Percentiles rank a stretch among this genome's conserved stretches.
Evolutionary conservation across 1,139 yeast species (phyloP).

Genomic region (Yamadazyma aaseri): DNA sequence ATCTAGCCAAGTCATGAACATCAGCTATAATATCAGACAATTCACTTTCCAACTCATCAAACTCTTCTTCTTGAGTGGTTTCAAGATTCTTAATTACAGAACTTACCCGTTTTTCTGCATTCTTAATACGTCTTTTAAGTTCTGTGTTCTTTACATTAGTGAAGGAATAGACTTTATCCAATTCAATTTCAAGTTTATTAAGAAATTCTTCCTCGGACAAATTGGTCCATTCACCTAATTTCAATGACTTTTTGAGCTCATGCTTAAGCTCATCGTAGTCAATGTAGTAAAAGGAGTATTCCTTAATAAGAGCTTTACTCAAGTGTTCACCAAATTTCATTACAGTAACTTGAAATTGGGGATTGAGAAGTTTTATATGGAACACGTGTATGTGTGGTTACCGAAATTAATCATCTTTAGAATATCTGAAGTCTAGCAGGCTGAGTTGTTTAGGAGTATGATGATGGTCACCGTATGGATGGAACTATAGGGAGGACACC

Average conservation of each 20-base stretch:
- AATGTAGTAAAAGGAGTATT: constrained; percentile 86
- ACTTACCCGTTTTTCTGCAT: constrained; percentile 67
- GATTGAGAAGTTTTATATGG: not conserved
- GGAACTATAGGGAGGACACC: no score
- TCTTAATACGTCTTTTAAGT: constrained; percentile 77
- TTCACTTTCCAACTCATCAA: constrained; percentile 88
- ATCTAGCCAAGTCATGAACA: constrained; percentile 94
- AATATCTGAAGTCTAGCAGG: no score
- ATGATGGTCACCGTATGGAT: no score
- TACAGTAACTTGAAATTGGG: constrained; percentile 1
- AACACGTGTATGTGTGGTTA: no score
- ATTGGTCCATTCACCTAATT: constrained; percentile 68
- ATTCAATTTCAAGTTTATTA: constrained; percentile 68
- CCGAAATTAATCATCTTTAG: no score
- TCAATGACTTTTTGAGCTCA: constrained; percentile 66
- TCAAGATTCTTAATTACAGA: constrained; percentile 48
- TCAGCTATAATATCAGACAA: constrained; percentile 92
- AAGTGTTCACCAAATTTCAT: constrained; percentile 82
- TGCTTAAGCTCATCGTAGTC: constrained; percentile 88
- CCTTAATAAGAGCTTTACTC: constrained; percentile 71
- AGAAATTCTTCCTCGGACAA: constrained; percentile 80
- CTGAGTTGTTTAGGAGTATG: no score
- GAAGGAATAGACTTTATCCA: constrained; percentile 89
- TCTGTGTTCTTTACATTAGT: constrained; percentile 86
- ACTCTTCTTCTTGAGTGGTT: constrained; percentile 71